phyloP scores from a whole-genome alignment of 2,329 filamentous ascomycete genomes.

The Neonectria sp. region DNA sequence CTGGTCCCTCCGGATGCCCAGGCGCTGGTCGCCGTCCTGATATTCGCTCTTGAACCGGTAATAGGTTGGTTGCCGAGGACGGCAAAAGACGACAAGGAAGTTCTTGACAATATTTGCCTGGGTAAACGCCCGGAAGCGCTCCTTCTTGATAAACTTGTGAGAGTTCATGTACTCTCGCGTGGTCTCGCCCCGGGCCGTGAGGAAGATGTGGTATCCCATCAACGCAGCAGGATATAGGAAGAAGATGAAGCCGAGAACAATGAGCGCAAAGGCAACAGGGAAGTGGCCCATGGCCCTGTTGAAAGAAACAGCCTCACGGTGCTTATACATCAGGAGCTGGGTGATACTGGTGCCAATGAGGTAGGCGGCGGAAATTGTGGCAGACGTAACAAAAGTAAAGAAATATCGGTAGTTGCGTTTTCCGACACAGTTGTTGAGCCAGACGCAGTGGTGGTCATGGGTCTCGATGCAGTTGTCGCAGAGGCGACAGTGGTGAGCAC shows the following conservation, averaged over 20 bases:
- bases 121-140: constrained; percentile 91
- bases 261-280: constrained; percentile 88
- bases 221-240: constrained; percentile 87
- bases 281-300: constrained; percentile 77
- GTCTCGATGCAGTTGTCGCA: constrained; percentile 99
- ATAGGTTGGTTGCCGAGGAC: constrained; percentile 90
- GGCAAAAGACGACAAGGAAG: constrained; percentile 84
- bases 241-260: constrained; percentile 83
- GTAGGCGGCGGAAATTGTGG: constrained; percentile 83
- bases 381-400: constrained; percentile 88
- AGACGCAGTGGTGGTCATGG: constrained; percentile 98
- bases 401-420: constrained; percentile 99
- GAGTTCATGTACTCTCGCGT: constrained; percentile 97
- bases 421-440: constrained; percentile 98
- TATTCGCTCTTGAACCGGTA: constrained; percentile 87
- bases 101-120: constrained; percentile 84
- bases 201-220: constrained; percentile 90
- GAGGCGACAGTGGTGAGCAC: constrained; percentile 94
- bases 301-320: constrained; percentile 77
- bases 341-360: constrained; percentile 84
- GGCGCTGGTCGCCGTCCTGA: constrained; percentile 85
- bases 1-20: constrained; percentile 67
- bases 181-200: constrained; percentile 92
- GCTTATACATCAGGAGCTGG: constrained; percentile 83
- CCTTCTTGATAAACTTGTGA: constrained; percentile 93